These are phyloP conservation scores for Exophiala xenobiotica DNA, from an alignment of 2,329 filamentous ascomycete genomes.

Conservation along the genomic window DNA sequence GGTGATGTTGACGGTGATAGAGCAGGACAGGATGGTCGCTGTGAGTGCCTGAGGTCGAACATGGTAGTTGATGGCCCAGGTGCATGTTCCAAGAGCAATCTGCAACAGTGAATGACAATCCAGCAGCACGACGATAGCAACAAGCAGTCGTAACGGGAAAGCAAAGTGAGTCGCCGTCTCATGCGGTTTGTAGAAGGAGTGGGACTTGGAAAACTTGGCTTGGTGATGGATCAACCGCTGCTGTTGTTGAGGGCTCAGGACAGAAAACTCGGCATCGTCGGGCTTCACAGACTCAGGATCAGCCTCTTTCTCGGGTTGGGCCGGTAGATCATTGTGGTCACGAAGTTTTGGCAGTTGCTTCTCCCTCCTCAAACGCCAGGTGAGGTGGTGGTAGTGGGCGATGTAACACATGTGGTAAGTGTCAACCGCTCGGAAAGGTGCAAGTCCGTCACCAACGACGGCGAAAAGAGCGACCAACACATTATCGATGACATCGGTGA, in stretches of 20 bases:
- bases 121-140: slow-evolving; percentile 74
- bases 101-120: slow-evolving; percentile 79
- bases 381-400: slow-evolving; percentile 67
- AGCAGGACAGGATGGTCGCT: slow-evolving; percentile 76
- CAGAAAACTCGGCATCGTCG: slow-evolving; percentile 27
- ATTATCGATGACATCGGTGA: slow-evolving; percentile 69
- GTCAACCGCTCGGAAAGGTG: slow-evolving; percentile 74
- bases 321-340: slow-evolving; percentile 69
- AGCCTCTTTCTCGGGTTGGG: slow-evolving; percentile 40
- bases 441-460: slow-evolving; percentile 68
- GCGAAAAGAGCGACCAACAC: slow-evolving; percentile 69
- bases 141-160: slow-evolving; percentile 71
- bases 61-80: slow-evolving; percentile 74
- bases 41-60: slow-evolving; percentile 70
- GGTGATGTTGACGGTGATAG: slow-evolving; percentile 73
- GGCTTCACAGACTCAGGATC: slow-evolving; percentile 46
- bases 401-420: slow-evolving; percentile 88
- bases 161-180: slow-evolving; percentile 79
- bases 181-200: slow-evolving; percentile 87
- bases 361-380: slow-evolving; percentile 65
- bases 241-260: slow-evolving; percentile 57
- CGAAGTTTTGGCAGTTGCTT: slow-evolving; percentile 60
- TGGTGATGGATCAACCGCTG: slow-evolving; percentile 72
- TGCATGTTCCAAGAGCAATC: slow-evolving; percentile 73
- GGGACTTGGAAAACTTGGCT: slow-evolving; percentile 74